phyloP scores from a whole-genome alignment of 2,329 filamentous ascomycete species.

The Ceratocystis harringtonii region DNA sequence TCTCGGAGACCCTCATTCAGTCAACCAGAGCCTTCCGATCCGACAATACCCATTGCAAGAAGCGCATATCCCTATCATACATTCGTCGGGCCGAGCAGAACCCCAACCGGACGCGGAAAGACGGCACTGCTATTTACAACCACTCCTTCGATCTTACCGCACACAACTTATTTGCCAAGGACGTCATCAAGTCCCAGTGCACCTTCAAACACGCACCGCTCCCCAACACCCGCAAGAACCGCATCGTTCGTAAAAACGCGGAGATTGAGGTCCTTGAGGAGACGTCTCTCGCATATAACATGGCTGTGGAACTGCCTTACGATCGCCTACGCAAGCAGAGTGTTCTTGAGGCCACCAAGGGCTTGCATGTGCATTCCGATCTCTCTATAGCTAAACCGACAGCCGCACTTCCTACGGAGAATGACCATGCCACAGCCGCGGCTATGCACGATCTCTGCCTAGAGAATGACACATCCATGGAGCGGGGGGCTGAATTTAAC shows the following conservation, averaged over 20 bases:
- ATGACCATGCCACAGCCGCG: not conserved
- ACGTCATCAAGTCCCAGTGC: not conserved
- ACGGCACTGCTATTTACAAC: conserved; percentile 9
- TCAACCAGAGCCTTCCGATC: not conserved
- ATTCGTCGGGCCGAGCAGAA: conserved; percentile 6
- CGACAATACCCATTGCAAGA: not conserved
- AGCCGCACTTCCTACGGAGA: not conserved
- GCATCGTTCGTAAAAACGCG: not conserved
- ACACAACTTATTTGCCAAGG: not conserved
- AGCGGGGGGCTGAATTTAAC: conserved; percentile 11
- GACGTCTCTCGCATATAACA: conserved; percentile 2
- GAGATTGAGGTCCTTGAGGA: conserved; percentile 7
- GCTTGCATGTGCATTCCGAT: not conserved
- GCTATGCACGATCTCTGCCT: conserved; percentile 1
- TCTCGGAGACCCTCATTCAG: not conserved
- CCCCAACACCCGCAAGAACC: not conserved
- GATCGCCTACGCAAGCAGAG: conserved; percentile 9
- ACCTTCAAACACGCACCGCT: not conserved
- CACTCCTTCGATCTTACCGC: not conserved
- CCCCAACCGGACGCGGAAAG: conserved; percentile 7
- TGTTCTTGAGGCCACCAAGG: not conserved
- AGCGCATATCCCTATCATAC: conserved; percentile 8
- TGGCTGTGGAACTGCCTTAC: conserved; percentile 5
- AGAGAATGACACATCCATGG: conserved; percentile 8
- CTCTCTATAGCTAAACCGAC: not conserved